Evolutionary conservation across 192 early-diverging fungal genomes (phyloP).

Genomic region (Paraglomus occultum): DNA sequence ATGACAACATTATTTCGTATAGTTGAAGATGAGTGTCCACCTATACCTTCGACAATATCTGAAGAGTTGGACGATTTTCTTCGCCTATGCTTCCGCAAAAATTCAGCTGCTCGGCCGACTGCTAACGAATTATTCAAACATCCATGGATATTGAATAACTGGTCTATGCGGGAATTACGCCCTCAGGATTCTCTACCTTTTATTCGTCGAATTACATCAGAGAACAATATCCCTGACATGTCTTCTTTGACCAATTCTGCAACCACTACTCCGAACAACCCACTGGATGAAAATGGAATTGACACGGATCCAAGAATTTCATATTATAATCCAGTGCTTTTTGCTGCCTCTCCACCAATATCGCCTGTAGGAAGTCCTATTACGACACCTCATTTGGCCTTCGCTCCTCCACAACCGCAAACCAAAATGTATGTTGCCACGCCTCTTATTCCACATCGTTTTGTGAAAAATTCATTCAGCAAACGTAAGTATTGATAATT

Average conservation of each 20-base stretch:
- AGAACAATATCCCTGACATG: slow-evolving; percentile 6
- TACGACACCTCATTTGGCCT: slow-evolving; percentile 27
- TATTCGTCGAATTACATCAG: slow-evolving; percentile 16
- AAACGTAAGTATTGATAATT: slow-evolving; percentile 44
- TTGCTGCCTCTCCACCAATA: slow-evolving; percentile 3
- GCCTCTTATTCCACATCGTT: slow-evolving; percentile 39
- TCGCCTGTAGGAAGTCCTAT: slow-evolving; percentile 10
- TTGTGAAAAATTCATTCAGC: slow-evolving; percentile 57
- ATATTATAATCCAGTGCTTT: neutral
- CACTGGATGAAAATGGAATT: neutral
- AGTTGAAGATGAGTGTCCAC: slow-evolving; percentile 88
- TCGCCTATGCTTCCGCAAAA: slow-evolving; percentile 80
- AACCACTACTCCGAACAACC: neutral
- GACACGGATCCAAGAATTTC: neutral
- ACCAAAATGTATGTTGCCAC: slow-evolving; percentile 25
- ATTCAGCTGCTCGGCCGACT: slow-evolving; percentile 66
- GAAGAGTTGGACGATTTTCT: slow-evolving; percentile 81
- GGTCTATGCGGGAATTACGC: slow-evolving; percentile 31
- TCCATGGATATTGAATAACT: slow-evolving; percentile 68
- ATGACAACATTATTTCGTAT: slow-evolving; percentile 95
- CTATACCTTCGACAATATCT: slow-evolving; percentile 78
- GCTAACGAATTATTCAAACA: slow-evolving; percentile 73
- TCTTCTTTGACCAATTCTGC: neutral
- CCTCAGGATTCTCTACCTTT: slow-evolving; percentile 19
- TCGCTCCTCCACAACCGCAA: slow-evolving; percentile 29